Base-by-base conservation (phyloP, 441 rosid species). In the Arabidopsis lyrata region DNA sequence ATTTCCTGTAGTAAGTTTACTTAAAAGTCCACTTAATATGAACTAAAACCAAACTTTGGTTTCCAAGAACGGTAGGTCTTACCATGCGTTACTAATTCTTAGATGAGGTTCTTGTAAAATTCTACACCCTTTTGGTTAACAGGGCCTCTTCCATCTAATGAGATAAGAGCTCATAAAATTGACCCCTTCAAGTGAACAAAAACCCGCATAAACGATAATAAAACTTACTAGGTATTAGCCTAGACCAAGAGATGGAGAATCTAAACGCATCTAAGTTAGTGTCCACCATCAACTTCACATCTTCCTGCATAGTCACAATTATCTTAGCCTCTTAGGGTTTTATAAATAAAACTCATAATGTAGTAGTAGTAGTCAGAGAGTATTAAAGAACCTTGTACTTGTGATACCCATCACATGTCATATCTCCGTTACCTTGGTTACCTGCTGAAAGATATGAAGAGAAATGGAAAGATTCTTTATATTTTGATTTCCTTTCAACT, bases 231-330 rank as follows among this genome's bases (percentile, higher is more conserved):
- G 92, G 93, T 36, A 90, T 86, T 32, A 90, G 85, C 63, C 94
- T 84, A 5, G 97, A 68, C 94, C 92, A 88, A 9, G 91, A 91
- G 72, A 91, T 86, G 76, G 94, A 90, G 73, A 88, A 83, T 69
- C 91, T 86, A 62, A 85, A 86, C 9, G 92, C 89, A 34, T 82
- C 88, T 55, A 91, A 72, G 52, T 90, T 84, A 22, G 80, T 81
- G 24, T 85, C 83, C 2, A 2, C 54, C 14, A 45, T 45, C 49
- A 45, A 45, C 20, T 45, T n/a, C 18, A 45, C 20, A 45, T 45
- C 49, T n/a, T n/a, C 49, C 49, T 45, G 9, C 3, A 6, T 2
- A 15, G 7, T 45, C 49, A 45, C 7, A 45, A 6, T 22, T 2
- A 22, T 22, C 22, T 22, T 22, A 22, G 22, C 20, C 20, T 18